These are phyloP conservation scores for Sclerotinia borealis DNA, from an alignment of 2,329 filamentous ascomycete genomes.

Conservation along the genomic window DNA sequence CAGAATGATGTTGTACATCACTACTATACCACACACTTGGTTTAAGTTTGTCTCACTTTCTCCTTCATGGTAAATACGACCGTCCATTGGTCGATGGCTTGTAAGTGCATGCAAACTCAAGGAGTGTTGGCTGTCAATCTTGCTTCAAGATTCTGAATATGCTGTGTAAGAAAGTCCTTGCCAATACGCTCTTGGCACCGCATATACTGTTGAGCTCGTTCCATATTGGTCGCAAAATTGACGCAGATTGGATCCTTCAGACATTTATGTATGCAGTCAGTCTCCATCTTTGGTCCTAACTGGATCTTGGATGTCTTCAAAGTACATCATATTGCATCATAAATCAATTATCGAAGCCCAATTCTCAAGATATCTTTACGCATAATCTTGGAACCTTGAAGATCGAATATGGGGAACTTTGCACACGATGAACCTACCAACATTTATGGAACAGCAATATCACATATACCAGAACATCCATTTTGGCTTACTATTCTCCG, in stretches of 20 bases:
- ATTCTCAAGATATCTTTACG: neutral
- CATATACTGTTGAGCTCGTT: neutral
- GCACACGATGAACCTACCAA: neutral
- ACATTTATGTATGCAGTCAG: neutral
- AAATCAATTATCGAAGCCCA: neutral
- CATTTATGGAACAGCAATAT: neutral
- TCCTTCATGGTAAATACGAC: neutral
- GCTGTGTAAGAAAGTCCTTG: neutral
- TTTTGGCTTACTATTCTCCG: neutral
- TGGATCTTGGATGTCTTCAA: neutral
- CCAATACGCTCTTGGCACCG: neutral
- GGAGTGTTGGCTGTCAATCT: neutral
- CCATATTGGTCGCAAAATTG: neutral
- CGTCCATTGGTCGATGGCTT: neutral
- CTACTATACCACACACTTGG: neutral
- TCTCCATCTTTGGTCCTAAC: neutral
- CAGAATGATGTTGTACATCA: neutral
- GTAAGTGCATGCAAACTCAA: conserved; percentile 2
- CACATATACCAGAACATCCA: neutral
- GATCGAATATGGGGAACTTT: neutral
- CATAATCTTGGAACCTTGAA: too few species aligned
- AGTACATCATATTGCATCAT: neutral
- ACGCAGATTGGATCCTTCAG: neutral
- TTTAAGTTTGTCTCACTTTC: neutral
- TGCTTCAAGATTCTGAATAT: neutral